These are phyloP conservation scores for Meyerozyma smithsonii DNA, from an alignment of 1,139 yeast species.

Conservation along the genomic window DNA sequence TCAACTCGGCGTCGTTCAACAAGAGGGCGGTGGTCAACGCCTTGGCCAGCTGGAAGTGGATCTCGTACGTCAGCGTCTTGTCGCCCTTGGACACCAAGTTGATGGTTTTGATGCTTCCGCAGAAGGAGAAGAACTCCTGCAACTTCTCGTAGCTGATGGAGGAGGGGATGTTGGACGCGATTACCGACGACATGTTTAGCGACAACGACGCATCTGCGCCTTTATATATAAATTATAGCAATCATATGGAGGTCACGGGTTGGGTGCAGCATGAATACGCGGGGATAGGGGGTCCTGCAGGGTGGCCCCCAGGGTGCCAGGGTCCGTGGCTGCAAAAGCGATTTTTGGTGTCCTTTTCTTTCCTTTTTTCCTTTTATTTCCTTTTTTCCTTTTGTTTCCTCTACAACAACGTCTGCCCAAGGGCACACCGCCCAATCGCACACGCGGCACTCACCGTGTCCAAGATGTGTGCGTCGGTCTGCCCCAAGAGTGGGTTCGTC, in stretches of 20 bases:
- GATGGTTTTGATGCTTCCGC: conserved; percentile 61
- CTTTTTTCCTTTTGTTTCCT: too few species aligned
- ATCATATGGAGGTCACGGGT: not conserved
- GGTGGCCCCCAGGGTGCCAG: not conserved
- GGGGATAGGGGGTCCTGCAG: not conserved
- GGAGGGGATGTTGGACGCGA: conserved; percentile 58
- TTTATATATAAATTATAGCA: not conserved
- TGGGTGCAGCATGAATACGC: not conserved
- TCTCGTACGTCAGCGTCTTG: conserved; percentile 36
- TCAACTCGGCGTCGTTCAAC: conserved; percentile 70
- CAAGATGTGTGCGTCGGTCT: conserved; percentile 64
- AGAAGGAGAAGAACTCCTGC: conserved; percentile 67
- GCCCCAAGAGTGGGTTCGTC: conserved; percentile 88
- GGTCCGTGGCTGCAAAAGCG: not conserved
- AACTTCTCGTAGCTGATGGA: conserved; percentile 52
- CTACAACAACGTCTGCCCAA: conserved; percentile 83
- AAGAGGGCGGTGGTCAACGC: conserved; percentile 74
- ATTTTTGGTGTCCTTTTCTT: too few species aligned
- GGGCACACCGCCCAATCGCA: conserved; percentile 88
- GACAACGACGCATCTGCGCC: not conserved
- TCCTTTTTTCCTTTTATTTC: too few species aligned
- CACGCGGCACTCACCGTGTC: conserved; percentile 90
- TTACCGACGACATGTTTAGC: conserved; percentile 35
- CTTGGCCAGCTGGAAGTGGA: conserved; percentile 52
- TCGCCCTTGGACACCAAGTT: conserved; percentile 25